These are phyloP conservation scores for Drechslerella coelobrocha DNA, from an alignment of 2,329 filamentous ascomycete species.

Conservation along the genomic window DNA sequence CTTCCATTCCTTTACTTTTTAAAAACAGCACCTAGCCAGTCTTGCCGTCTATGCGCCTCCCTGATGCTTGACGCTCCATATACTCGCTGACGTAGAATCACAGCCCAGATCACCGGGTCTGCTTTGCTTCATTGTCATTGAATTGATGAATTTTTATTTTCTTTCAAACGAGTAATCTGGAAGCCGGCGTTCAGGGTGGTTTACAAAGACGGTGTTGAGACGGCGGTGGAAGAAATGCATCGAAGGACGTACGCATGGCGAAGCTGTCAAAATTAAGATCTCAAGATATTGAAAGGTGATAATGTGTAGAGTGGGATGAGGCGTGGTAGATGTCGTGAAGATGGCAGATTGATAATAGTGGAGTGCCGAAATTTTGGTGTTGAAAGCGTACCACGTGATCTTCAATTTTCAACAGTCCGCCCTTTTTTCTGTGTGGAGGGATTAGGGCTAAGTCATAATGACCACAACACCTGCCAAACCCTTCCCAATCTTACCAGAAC, in stretches of 20 bases:
- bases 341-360: slow-evolving; percentile 20
- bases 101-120: slow-evolving; percentile 43
- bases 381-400: slow-evolving; percentile 27
- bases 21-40: slow-evolving; percentile 8
- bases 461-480: slow-evolving; percentile 36
- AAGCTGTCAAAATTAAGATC: slow-evolving; percentile 50
- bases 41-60: slow-evolving; percentile 37
- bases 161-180: slow-evolving; percentile 16
- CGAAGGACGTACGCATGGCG: slow-evolving; percentile 52
- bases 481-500: slow-evolving; percentile 16
- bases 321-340: too few relatives aligned
- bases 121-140: slow-evolving; percentile 29
- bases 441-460: slow-evolving; percentile 40
- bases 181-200: slow-evolving; percentile 26
- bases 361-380: slow-evolving; percentile 14
- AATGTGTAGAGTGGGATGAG: too few relatives aligned
- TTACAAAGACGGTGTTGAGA: slow-evolving; percentile 42
- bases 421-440: slow-evolving; percentile 26
- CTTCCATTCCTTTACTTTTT: slow-evolving; percentile 36
- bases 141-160: slow-evolving; percentile 3
- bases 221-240: slow-evolving; percentile 50
- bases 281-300: slow-evolving; percentile 20
- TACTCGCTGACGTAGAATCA: slow-evolving; percentile 26
- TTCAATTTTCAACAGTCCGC: slow-evolving; percentile 44
- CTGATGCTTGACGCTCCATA: slow-evolving; percentile 5